Conservation (phyloP, 306 rosid genomes). For the Corylus americana region DNA sequence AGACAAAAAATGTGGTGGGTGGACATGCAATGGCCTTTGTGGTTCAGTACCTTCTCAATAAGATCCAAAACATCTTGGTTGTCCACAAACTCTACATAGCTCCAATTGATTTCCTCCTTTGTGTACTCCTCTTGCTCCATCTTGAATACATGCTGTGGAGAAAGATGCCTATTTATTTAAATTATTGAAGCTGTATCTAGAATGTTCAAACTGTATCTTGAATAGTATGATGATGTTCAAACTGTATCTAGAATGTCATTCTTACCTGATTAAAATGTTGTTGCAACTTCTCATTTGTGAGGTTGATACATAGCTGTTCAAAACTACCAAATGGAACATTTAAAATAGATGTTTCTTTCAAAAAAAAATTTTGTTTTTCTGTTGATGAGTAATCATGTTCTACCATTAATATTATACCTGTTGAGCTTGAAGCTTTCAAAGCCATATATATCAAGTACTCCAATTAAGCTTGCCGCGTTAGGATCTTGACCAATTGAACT, state of each 20-base stretch:
- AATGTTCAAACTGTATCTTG: constrained; percentile 24
- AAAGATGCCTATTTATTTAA: constrained; percentile 25
- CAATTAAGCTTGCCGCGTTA: constrained; percentile 67
- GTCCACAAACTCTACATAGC: constrained; percentile 87
- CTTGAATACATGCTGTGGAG: constrained; percentile 83
- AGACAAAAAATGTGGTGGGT: constrained; percentile 7
- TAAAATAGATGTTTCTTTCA: neutral
- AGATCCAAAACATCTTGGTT: constrained; percentile 92
- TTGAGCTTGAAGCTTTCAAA: constrained; percentile 91
- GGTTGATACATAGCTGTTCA: constrained; percentile 89
- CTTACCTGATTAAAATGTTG: constrained; percentile 90
- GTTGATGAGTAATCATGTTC: neutral
- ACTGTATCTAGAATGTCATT: constrained; percentile 25
- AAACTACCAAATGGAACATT: constrained; percentile 49
- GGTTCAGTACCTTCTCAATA: constrained; percentile 67
- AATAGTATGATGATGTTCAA: constrained; percentile 15
- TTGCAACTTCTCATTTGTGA: constrained; percentile 87
- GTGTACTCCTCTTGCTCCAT: constrained; percentile 98
- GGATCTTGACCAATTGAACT: constrained; percentile 88
- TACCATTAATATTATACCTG: constrained; percentile 43
- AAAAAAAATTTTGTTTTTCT: constrained; percentile 15
- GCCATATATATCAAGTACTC: constrained; percentile 91
- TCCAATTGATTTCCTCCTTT: constrained; percentile 83
- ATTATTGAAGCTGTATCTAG: constrained; percentile 17
- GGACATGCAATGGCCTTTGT: constrained; percentile 11